phyloP scores from a whole-genome alignment of 441 rosid species.

The Theobroma grandiflorum region DNA sequence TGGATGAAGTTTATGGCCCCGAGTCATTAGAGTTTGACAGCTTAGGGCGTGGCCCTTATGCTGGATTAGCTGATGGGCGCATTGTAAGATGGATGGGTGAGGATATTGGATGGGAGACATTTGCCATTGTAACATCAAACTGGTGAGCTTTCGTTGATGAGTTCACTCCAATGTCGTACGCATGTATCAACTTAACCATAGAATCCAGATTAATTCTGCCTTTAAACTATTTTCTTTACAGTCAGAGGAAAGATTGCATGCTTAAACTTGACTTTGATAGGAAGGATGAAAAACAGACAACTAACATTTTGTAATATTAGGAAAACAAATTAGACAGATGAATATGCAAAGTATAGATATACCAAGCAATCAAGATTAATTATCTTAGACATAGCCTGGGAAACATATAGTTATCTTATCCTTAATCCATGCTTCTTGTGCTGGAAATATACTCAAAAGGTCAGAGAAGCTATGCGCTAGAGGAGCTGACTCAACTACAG shows the following conservation, averaged over 20 bases:
- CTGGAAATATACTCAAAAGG: slow-evolving; percentile 49
- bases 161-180: not conserved
- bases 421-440: slow-evolving; percentile 16
- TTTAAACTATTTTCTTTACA: too few species aligned
- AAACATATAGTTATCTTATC: not conserved
- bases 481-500: slow-evolving; percentile 86
- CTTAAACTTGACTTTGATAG: not conserved
- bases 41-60: slow-evolving; percentile 82
- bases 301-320: too few species aligned
- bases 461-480: slow-evolving; percentile 74
- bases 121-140: slow-evolving; percentile 72
- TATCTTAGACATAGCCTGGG: not conserved
- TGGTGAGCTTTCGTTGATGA: slow-evolving; percentile 55
- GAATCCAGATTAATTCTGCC: not conserved
- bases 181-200: not conserved
- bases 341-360: not conserved
- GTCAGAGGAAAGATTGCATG: too few species aligned
- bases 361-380: not conserved
- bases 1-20: slow-evolving; percentile 80
- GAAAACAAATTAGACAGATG: not conserved
- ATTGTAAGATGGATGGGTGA: slow-evolving; percentile 98
- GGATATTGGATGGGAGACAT: slow-evolving; percentile 85
- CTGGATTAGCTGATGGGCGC: slow-evolving; percentile 92
- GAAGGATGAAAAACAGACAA: not conserved
- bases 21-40: slow-evolving; percentile 91